Conservation (phyloP, 768 basidiomycete species). For the Tephrocybe sp. region DNA sequence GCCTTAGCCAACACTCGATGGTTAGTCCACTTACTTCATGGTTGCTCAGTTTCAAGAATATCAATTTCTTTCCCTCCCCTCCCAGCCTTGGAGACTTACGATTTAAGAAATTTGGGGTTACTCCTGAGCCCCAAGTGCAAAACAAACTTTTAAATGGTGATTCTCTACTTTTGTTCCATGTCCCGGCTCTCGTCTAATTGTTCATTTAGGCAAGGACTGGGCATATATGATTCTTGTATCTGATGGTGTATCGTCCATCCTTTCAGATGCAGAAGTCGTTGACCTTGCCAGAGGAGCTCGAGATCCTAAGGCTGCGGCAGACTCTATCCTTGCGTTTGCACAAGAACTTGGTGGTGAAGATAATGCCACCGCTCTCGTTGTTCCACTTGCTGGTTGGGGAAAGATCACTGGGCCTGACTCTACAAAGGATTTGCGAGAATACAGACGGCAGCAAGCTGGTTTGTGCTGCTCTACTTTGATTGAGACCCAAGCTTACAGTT, state of each 20-base stretch:
- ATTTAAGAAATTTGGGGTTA: constrained; percentile 89
- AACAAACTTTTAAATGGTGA: constrained; percentile 74
- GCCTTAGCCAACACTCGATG: constrained; percentile 90
- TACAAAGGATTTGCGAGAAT: constrained; percentile 82
- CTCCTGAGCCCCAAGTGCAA: constrained; percentile 88
- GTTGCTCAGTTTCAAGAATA: neutral
- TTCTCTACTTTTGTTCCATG: constrained; percentile 9
- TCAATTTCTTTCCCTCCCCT: no score
- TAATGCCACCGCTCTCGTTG: constrained; percentile 88
- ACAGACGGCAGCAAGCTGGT: constrained; percentile 69
- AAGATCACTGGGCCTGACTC: constrained; percentile 75
- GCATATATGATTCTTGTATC: constrained; percentile 88
- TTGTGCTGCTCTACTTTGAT: constrained; percentile 17
- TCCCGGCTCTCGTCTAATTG: neutral
- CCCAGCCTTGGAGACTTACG: constrained; percentile 87
- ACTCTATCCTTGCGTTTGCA: constrained; percentile 79
- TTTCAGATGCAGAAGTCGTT: constrained; percentile 93
- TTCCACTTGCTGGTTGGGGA: constrained; percentile 94
- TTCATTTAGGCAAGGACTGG: constrained; percentile 68
- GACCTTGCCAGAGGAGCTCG: constrained; percentile 77
- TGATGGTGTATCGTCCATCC: constrained; percentile 88
- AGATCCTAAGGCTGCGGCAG: constrained; percentile 80
- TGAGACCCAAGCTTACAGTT: neutral
- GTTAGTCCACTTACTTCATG: constrained; percentile 36
- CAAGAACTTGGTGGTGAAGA: constrained; percentile 89